Conservation (phyloP, 1,284 basidiomycete genomes). For the Moesziomyces antarcticus region DNA sequence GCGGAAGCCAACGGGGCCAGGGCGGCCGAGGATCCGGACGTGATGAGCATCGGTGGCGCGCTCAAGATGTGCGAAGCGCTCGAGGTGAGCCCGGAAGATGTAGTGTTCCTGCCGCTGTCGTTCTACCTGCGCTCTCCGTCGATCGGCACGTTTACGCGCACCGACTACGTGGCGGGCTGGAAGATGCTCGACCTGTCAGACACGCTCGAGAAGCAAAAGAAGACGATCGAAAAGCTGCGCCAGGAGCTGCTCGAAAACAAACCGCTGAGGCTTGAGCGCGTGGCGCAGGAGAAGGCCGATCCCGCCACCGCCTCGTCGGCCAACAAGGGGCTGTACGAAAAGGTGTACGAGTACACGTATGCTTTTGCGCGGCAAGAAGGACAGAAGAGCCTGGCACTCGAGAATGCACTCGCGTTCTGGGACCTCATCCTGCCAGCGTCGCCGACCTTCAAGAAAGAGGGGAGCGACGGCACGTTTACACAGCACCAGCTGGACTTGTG, state of each 20-base stretch:
- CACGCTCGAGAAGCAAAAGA: slow-evolving; percentile 54
- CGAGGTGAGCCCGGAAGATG: slow-evolving; percentile 58
- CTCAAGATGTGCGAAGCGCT: slow-evolving; percentile 60
- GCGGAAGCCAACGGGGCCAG: slow-evolving; percentile 9
- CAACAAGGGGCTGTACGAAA: slow-evolving; percentile 73
- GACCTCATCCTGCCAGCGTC: slow-evolving; percentile 82
- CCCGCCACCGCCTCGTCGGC: slow-evolving; percentile 28
- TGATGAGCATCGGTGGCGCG: slow-evolving; percentile 62
- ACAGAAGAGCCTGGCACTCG: slow-evolving; percentile 73
- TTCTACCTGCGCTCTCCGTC: slow-evolving; percentile 61
- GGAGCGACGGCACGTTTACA: slow-evolving; percentile 74
- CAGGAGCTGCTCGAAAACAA: slow-evolving; percentile 53
- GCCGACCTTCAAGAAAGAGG: slow-evolving; percentile 72
- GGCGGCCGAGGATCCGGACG: slow-evolving; percentile 48
- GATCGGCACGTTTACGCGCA: slow-evolving; percentile 58
- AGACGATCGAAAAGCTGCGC: slow-evolving; percentile 42
- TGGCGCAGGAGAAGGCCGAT: slow-evolving; percentile 43
- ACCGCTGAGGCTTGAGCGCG: slow-evolving; percentile 38
- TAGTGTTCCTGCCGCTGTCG: slow-evolving; percentile 61
- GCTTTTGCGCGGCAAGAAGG: slow-evolving; percentile 83
- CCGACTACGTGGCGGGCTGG: slow-evolving; percentile 62
- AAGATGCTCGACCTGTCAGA: slow-evolving; percentile 52
- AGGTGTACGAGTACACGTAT: slow-evolving; percentile 90
- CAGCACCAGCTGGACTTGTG: slow-evolving; percentile 79
- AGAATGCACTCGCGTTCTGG: slow-evolving; percentile 87